Evolutionary conservation across 768 basidiomycete species (phyloP), one percentile per base, ranked within the genome.

Genomic region (Boletus rex-veris): DNA sequence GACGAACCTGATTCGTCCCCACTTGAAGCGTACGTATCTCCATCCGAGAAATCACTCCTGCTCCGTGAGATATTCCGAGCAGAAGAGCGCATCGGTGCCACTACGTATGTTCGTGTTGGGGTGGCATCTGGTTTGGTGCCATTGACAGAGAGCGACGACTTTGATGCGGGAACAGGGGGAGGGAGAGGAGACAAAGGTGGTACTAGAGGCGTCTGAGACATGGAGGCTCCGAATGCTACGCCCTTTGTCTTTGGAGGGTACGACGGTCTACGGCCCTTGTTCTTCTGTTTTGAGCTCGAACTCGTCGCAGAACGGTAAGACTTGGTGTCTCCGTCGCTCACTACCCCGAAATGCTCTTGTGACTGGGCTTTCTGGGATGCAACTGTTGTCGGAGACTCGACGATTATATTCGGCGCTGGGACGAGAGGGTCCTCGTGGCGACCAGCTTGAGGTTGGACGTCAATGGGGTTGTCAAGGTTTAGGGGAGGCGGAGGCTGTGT

Each of bases 181-280:
- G 66, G 48, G 35, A 53, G 43, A 44, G 61, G 53, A 1, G 68
- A 67, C 11, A 67, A 12, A 11, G 68, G 79, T 18, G 79, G 78
- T 5, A 79, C 70, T 3, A 76, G 75, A 50, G 83, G 66, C 0
- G 82, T 73, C 57, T 83, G 81, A 11, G 82, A 81, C 79, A 89
- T 86, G 43, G 84, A 79, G 30, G 85, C 71, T 16, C 85, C 83
- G 16, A 83, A 82, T 3, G 83, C 81, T 1, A 86, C 84, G 46
- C 82, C 81, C 0, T 80, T 77, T 3, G 82, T 78, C 62, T 70
- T 75, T 33, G 71, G 67, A 30, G 62, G 12, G 9, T 33, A 3
- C 3, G 68, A 64, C 7, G 57, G 48, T 31, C 48, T 65, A 18
- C 58, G 59, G 15, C 38, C 51, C 24, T 42, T 53, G 21, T 40